Evolutionary conservation across 345 rosid species (phyloP), one percentile per base, ranked within the genome.

Genomic region (Durio zibethinus): DNA sequence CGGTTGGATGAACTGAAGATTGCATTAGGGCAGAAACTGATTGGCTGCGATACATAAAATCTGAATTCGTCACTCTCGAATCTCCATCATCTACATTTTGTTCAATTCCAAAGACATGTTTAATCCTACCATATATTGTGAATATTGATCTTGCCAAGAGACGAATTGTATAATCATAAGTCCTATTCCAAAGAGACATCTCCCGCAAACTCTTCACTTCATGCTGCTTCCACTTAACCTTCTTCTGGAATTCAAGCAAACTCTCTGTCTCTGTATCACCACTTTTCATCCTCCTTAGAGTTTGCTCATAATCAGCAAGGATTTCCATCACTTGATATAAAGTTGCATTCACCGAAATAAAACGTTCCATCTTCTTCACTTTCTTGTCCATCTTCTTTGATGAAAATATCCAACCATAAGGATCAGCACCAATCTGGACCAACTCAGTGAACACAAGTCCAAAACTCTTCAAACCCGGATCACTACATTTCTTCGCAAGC

Each of bases 301-400:
- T 89, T 83, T 93, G 99, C 72, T 92, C 94, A 53, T 88, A 86
- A 78, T 93, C 98, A 2, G 88, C 80, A 40, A 96, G 88, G 80
- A 89, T 79, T 86, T 96, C 99, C 90, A 92, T 93, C 89, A 92
- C 99, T 79, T 93, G 99, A 68, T 92, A 92, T 71, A 96, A 80
- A 72, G 82, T 87, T 5, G 90, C 93, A 76, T 96, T 96, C 15
- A 87, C 83, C 0, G 90, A 88, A 72, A 96, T 86, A 52, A 88
- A 93, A 21, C 85, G 91, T 77, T 93, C 94, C 94, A 96, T 93
- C 87, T 91, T 93, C 87, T 89, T 93, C 14, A 82, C 90, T 80
- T 93, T 93, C 54, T 78, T 85, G 66, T 91, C 98, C 99, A 96
- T 96, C 77, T 93, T 93, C 87, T 86, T 92, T 82, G 83, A 79